A percentile compares a stretch with the other conserved stretches of the same genome.
Conservation (phyloP, 345 rosid species). For the Eucalyptus regnans region DNA sequence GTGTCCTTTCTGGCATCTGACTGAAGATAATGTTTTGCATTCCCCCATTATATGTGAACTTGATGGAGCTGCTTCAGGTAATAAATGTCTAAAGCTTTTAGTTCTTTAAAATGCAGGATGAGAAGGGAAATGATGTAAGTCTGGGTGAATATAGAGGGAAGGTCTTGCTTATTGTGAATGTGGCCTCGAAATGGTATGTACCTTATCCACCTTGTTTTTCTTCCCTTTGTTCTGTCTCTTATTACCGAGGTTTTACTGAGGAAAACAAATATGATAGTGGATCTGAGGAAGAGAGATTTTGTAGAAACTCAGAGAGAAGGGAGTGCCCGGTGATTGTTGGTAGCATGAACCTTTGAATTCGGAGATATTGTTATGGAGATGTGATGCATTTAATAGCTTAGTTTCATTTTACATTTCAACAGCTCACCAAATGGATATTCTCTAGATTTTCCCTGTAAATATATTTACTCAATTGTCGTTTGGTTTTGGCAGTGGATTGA, state of each 20-base stretch:
- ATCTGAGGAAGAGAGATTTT: neutral
- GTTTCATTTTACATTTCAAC: neutral
- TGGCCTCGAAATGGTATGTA: slow-evolving; percentile 56
- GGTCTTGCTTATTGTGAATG: slow-evolving; percentile 55
- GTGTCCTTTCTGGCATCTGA: neutral
- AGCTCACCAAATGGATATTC: neutral
- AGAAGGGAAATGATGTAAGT: slow-evolving; percentile 37
- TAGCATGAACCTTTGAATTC: neutral
- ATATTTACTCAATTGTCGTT: neutral
- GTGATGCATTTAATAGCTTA: neutral
- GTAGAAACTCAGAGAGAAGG: neutral
- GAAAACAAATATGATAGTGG: neutral
- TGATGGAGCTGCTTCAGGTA: neutral
- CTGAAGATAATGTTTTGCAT: neutral
- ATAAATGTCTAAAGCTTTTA: neutral
- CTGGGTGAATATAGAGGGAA: slow-evolving; percentile 48
- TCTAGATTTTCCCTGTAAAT: neutral
- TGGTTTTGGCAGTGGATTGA: slow-evolving; percentile 58
- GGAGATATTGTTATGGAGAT: neutral
- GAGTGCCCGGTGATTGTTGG: neutral
- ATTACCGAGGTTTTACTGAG: neutral
- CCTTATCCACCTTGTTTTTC: neutral
- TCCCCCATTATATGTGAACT: neutral
- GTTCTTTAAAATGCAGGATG: slow-evolving; percentile 24
- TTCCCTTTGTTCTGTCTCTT: neutral